A percentile compares a stretch with the other conserved stretches of the same genome.
Evolutionary conservation across 2,329 filamentous ascomycete genomes (phyloP).

Genomic region (Sclerotiophoma versabilis): DNA sequence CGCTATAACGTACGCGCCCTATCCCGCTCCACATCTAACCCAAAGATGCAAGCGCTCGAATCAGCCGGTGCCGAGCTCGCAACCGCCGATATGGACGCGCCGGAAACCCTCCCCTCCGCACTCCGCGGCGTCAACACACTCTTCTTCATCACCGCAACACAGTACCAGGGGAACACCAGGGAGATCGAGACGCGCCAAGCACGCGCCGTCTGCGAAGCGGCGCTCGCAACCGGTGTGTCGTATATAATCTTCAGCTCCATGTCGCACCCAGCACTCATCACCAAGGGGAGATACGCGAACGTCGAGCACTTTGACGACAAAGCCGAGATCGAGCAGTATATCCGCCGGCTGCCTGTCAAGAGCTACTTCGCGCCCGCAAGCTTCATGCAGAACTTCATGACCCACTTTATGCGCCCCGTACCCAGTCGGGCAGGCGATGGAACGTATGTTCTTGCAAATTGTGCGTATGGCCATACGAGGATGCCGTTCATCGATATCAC

Average conservation of each 20-base stretch:
- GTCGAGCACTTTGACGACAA: conserved; percentile 65
- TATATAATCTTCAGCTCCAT: conserved; percentile 52
- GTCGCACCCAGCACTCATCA: conserved; percentile 35
- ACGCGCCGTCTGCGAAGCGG: conserved; percentile 38
- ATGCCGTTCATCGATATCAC: conserved; percentile 57
- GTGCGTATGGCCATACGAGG: conserved; percentile 18
- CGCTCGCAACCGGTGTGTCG: conserved; percentile 43
- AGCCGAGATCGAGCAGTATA: conserved; percentile 63
- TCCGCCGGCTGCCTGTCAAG: conserved; percentile 57
- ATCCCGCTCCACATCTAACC: conserved; percentile 58
- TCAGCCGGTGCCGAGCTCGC: conserved; percentile 60
- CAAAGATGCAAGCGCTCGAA: conserved; percentile 55
- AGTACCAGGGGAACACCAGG: conserved; percentile 26
- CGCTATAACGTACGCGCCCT: conserved; percentile 61
- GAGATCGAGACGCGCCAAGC: conserved; percentile 37
- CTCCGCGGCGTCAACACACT: conserved; percentile 15
- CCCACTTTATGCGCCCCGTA: conserved; percentile 20
- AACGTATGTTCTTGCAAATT: conserved; percentile 29
- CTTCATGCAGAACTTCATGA: conserved; percentile 63
- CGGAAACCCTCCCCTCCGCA: conserved; percentile 21
- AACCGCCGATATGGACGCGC: conserved; percentile 58
- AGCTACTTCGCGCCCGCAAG: conserved; percentile 61
- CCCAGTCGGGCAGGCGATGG: conserved; percentile 31
- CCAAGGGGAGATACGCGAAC: conserved; percentile 43
- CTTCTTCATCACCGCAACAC: conserved; percentile 42